Base-by-base conservation (phyloP, 768 basidiomycete genomes). In the Phaeolepiota aurea region DNA sequence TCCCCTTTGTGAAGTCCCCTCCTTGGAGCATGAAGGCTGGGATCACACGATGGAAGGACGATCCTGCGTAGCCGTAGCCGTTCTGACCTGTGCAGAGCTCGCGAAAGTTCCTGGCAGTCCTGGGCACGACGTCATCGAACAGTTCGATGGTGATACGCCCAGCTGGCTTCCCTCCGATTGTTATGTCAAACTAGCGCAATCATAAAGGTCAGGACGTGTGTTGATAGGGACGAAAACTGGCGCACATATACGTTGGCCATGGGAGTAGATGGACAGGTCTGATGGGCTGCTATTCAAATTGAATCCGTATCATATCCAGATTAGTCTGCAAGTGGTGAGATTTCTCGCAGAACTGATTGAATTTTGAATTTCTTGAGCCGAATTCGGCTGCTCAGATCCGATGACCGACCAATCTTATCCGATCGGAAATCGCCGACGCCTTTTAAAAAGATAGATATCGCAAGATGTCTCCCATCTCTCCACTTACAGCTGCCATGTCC, bases 1-100 rank as follows among this genome's bases (percentile, higher is more conserved):
- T 64, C 20, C 61, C 55, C n/a, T 43, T 50, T 47, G 81, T 84
- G 59, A 93, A 94, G 58, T 92, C 89, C 42, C 91, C 91, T 16
- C 88, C 90, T 59, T 93, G 90, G 43, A 88, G 70, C 87, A 90
- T 90, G 65, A 90, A 92, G 31, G 54, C 30, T 15, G 83, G 84
- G 55, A 91, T 89, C 53, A 92, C 65, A 48, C 89, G 83, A 61
- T 92, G 89, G 77, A 92, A 91, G 0, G 28, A 15, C 15, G 66
- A 68, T 12, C 77, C 81, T 37, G 58, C 35, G 65, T 93, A 97
- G 35, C 88, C 84, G 44, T 62, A 87, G 3, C 85, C 85, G 40
- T 83, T 52, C 55, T 75, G 51, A 33, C 87, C 84, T 9, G 86
- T 89, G 41, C 80, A 79, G 37, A 96, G 75, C 61, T 89, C 87